Evolutionary conservation across 2,329 filamentous ascomycete genomes (phyloP), one percentile per base, ranked within the genome.

Genomic region (Drechslerella dactyloides): DNA sequence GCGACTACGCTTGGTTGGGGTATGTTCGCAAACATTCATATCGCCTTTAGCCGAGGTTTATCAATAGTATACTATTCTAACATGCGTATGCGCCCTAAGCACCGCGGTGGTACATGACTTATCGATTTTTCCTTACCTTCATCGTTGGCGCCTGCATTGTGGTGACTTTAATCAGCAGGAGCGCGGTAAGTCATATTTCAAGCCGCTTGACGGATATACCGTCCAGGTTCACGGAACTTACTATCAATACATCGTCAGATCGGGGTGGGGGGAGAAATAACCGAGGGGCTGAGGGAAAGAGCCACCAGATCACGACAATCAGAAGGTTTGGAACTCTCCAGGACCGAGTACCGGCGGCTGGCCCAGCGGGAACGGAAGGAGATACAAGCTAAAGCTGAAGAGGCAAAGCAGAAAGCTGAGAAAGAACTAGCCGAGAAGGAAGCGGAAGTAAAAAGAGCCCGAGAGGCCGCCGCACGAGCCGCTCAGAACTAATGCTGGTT

Each of bases 91-190:
- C n/a, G n/a, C n/a, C n/a, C n/a, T n/a, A n/a, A 73, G 73, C 89
- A 1, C 93, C 93, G 23, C 78, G 83, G 40, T 97, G 93, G 93
- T 97, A 96, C 79, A 85, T 84, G 69, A 90, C 88, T 55, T 97
- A 97, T 82, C 90, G 93, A 35, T 97, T 96, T 80, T 88, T 96
- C 7, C 84, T 97, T 76, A 97, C 93, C 1, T 93, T 93, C 79
- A 85, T 97, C 72, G 93, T 96, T 27, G 93, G 93, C 42, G 83
- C 86, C 48, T 88, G 89, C 74, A 93, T 97, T 75, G 87, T 94
- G 46, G 82, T 91, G 75, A 93, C 86, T 74, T 82, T 97, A 75
- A 85, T 97, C 74, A 91, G 91, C 44, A 87, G 93, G 73, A 89
- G 92, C 77, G 89, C 93, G 81, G 87, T 96, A 75, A 84, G 81